Evolutionary conservation across 441 rosid genomes (phyloP).

Genomic region (Capsella rubella): DNA sequence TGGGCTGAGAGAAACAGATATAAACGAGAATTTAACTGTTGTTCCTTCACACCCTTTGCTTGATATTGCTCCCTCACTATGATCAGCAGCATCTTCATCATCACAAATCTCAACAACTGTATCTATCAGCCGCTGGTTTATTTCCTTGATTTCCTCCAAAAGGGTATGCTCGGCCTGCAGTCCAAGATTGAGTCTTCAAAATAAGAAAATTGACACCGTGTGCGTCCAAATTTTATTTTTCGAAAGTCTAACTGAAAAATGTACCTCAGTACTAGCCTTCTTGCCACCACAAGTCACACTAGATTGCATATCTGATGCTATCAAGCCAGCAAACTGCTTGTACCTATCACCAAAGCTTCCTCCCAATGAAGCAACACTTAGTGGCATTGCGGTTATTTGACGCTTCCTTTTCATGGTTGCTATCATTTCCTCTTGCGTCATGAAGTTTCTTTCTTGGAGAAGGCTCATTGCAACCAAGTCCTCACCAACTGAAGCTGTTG

Average conservation of each 20-base stretch:
- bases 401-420: slow-evolving; percentile 85
- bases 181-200: slow-evolving; percentile 27
- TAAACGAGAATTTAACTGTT: slow-evolving; percentile 79
- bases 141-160: slow-evolving; percentile 85
- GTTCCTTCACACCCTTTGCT: slow-evolving; percentile 83
- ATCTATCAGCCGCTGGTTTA: slow-evolving; percentile 82
- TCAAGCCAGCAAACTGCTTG: slow-evolving; percentile 68
- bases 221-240: slow-evolving; percentile 25
- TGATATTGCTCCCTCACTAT: slow-evolving; percentile 53
- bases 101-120: slow-evolving; percentile 85
- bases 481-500: slow-evolving; percentile 95
- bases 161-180: slow-evolving; percentile 80
- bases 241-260: slow-evolving; percentile 25
- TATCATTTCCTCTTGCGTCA: slow-evolving; percentile 74
- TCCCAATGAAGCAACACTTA: slow-evolving; percentile 68
- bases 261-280: slow-evolving; percentile 83
- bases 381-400: slow-evolving; percentile 77
- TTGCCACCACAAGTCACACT: slow-evolving; percentile 82
- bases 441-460: slow-evolving; percentile 77
- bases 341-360: slow-evolving; percentile 80
- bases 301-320: slow-evolving; percentile 81
- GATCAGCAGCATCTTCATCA: slow-evolving; percentile 66
- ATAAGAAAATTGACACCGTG: slow-evolving; percentile 10
- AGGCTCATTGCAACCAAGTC: slow-evolving; percentile 93
- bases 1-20: slow-evolving; percentile 82